Percentiles rank a stretch among this genome's conserved stretches.
Evolutionary conservation across 2,329 filamentous ascomycete genomes (phyloP).

Genomic region (Colletotrichum incanum): DNA sequence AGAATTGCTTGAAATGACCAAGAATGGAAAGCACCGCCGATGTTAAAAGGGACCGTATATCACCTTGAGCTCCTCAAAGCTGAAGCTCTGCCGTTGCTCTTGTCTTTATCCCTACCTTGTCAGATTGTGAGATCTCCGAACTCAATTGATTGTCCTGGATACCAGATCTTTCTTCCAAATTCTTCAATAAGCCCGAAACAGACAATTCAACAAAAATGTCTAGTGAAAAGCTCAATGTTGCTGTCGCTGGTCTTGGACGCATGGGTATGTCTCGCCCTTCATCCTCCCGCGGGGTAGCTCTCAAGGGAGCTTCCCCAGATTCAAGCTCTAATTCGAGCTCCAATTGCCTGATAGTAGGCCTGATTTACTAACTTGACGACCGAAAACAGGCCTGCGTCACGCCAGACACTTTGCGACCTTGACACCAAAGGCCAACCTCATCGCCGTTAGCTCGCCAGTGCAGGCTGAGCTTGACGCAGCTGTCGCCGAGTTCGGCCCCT

Average conservation of each 20-base stretch:
- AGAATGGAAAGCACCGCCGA: conserved; percentile 20
- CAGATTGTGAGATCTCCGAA: not conserved
- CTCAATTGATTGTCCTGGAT: not conserved
- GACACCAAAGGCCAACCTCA: conserved; percentile 33
- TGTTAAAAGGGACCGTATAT: conserved; percentile 25
- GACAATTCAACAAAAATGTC: conserved; percentile 1
- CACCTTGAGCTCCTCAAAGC: not conserved
- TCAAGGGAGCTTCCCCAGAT: not conserved
- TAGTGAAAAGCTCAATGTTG: conserved; percentile 57
- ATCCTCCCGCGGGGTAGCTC: not conserved
- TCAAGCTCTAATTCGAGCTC: not conserved
- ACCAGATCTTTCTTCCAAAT: not conserved
- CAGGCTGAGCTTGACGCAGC: conserved; percentile 36
- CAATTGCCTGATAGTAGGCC: too few species aligned
- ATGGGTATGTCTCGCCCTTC: conserved; percentile 56
- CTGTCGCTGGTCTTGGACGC: conserved; percentile 65
- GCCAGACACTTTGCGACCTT: conserved; percentile 37
- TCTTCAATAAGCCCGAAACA: not conserved
- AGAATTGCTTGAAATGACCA: not conserved
- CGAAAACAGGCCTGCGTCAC: conserved; percentile 19
- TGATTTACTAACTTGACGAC: not conserved
- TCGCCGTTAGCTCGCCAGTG: conserved; percentile 35
- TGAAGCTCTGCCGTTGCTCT: not conserved
- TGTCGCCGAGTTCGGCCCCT: conserved; percentile 31
- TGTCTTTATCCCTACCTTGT: not conserved